Conservation (phyloP, 345 rosid species). For the Arabis alpina region DNA sequence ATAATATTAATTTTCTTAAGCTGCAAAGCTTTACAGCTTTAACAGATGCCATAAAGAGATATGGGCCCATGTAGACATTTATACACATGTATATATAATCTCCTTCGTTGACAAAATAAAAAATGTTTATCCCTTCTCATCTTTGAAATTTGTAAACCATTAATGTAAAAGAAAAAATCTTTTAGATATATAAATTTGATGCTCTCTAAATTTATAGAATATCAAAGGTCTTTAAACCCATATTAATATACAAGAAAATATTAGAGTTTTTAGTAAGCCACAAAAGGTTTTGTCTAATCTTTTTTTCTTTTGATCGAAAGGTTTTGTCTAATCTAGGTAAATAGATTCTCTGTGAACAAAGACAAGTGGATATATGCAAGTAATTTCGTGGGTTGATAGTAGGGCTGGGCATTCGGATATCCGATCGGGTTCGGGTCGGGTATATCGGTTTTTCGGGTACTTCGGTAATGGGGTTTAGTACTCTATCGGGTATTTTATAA, state of each 20-base stretch:
- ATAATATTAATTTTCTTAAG: constrained; percentile 25
- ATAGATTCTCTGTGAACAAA: constrained; percentile 22
- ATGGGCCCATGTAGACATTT: constrained; percentile 31
- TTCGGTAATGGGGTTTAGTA: no score
- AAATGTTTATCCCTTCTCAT: not conserved
- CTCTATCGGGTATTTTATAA: no score
- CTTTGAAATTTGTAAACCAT: not conserved
- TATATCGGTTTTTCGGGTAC: no score
- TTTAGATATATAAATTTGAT: not conserved
- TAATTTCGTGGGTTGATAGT: constrained; percentile 15
- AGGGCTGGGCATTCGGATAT: no score
- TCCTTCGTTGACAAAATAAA: not conserved
- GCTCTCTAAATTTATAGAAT: not conserved
- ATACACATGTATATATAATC: not conserved
- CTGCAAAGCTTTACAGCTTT: constrained; percentile 43
- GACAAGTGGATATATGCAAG: constrained; percentile 1
- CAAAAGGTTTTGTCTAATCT: constrained; percentile 3
- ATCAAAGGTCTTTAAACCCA: not conserved
- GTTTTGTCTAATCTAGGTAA: constrained; percentile 7
- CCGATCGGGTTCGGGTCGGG: no score
- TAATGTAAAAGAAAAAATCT: not conserved
- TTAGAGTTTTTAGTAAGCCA: not conserved
- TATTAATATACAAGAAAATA: not conserved
- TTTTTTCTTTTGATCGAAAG: not conserved
- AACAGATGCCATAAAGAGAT: constrained; percentile 40